phyloP scores from a whole-genome alignment of 2,329 filamentous ascomycete species.

The Botryotinia convoluta region DNA sequence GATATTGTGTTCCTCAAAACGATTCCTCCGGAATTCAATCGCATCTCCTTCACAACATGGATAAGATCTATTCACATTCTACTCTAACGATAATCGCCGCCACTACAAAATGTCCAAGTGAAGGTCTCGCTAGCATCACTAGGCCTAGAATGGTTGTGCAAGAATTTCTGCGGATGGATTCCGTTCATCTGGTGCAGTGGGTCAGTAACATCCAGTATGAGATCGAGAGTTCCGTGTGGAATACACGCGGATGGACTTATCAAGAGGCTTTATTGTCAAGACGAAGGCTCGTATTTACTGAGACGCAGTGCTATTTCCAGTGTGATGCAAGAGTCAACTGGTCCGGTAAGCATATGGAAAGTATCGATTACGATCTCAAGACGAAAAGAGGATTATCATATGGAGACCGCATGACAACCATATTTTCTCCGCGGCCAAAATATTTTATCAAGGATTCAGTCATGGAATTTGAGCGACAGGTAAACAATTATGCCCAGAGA shows the following conservation, averaged over 20 bases:
- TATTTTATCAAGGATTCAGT: too few relatives aligned
- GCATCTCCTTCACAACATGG: not conserved
- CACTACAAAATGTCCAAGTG: not conserved
- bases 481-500: fast-evolving
- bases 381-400: fast-evolving
- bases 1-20: not conserved
- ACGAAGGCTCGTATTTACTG: not conserved
- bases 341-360: too few relatives aligned
- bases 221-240: not conserved
- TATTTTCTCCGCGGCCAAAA: not conserved
- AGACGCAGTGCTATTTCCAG: not conserved
- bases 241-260: not conserved
- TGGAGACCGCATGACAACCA: fast-evolving
- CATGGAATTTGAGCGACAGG: too few relatives aligned
- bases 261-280: not conserved
- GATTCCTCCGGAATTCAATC: not conserved
- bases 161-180: not conserved
- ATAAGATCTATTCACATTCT: not conserved
- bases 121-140: not conserved
- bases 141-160: fast-evolving
- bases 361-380: not conserved
- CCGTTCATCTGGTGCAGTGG: not conserved
- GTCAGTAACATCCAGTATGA: not conserved
- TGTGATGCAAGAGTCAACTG: too few relatives aligned
- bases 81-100: not conserved